phyloP scores from a whole-genome alignment of 257 asterid species.

The Solanum chmielewskii region DNA sequence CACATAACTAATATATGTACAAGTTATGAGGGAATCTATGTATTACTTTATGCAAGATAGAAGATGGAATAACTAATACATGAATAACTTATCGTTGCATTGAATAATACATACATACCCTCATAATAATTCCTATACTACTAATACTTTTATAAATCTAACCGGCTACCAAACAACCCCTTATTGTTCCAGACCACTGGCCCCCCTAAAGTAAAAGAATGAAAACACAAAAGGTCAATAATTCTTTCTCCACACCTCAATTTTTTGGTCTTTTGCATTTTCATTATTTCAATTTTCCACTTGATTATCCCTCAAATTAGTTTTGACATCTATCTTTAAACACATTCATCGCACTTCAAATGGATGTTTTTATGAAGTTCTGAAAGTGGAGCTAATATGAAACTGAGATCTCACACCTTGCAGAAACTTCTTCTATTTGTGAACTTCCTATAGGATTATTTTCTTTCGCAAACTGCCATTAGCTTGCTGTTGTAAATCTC shows the following conservation, averaged over 20 bases:
- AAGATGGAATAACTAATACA: not conserved
- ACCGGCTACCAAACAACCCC: not conserved
- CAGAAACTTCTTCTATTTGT: not conserved
- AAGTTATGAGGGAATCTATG: not conserved
- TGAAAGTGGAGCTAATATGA: not conserved
- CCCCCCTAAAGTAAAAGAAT: not conserved
- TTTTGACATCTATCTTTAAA: not conserved
- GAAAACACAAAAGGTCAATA: not conserved
- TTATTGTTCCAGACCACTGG: not conserved
- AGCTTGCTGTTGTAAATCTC: not conserved
- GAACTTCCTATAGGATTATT: not conserved
- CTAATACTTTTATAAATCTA: not conserved
- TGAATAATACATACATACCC: not conserved
- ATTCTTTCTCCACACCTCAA: not conserved
- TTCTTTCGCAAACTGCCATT: not conserved
- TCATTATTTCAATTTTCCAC: not conserved
- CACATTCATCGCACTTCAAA: not conserved
- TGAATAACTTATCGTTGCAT: not conserved
- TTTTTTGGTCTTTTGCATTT: not conserved
- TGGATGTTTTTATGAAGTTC: not conserved
- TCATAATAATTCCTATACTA: not conserved
- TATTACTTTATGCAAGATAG: not conserved
- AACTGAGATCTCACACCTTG: not conserved
- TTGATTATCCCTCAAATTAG: not conserved
- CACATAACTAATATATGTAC: not conserved